Conservation (phyloP, 1,284 basidiomycete species). For the Ganoderma boninense region DNA sequence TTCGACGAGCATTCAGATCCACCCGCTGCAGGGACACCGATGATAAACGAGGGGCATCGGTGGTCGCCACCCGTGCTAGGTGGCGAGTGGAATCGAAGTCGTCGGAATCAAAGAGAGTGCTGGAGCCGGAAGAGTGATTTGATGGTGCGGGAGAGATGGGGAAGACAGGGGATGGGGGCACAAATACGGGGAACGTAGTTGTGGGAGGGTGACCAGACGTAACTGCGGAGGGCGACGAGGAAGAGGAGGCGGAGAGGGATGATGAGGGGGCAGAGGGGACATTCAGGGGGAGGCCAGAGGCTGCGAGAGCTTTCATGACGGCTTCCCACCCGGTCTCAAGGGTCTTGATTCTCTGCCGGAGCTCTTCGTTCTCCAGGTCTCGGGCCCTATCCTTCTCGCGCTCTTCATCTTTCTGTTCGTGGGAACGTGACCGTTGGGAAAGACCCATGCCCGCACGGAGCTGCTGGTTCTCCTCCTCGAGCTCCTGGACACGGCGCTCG, state of each 20-base stretch:
- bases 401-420: conserved; percentile 45
- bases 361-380: conserved; percentile 76
- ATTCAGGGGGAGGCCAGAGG: conserved; percentile 64
- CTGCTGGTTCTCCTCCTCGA: conserved; percentile 55
- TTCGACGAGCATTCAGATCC: conserved; percentile 53
- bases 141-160: conserved; percentile 62
- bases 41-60: conserved; percentile 59
- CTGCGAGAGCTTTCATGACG: conserved; percentile 75
- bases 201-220: conserved; percentile 41
- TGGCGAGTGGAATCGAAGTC: conserved; percentile 82
- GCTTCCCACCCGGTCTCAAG: conserved; percentile 83
- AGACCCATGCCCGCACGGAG: conserved; percentile 49
- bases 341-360: conserved; percentile 76
- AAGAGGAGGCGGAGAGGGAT: conserved; percentile 37
- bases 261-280: conserved; percentile 41
- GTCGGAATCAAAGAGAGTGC: conserved; percentile 42
- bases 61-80: conserved; percentile 93
- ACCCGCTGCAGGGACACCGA: conserved; percentile 90
- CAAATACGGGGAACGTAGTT: conserved; percentile 43
- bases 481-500: conserved; percentile 52
- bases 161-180: conserved; percentile 45
- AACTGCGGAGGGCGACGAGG: conserved; percentile 37
- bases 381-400: conserved; percentile 55
- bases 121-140: conserved; percentile 48
- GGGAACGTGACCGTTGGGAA: conserved; percentile 37